Base-by-base conservation (phyloP, 345 rosid genomes). In the Pistacia integerrima region DNA sequence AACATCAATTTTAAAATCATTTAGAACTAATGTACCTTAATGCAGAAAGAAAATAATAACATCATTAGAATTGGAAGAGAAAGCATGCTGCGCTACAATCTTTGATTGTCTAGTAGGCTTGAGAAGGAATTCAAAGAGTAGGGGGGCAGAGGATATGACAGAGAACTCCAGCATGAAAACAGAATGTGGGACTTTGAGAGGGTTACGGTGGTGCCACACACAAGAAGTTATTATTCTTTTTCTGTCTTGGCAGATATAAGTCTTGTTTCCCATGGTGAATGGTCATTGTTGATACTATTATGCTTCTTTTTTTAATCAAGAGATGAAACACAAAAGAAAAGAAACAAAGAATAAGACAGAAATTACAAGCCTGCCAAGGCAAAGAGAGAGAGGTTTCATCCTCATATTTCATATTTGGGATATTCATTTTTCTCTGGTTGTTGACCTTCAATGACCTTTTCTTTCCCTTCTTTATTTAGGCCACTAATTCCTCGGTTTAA, bases 91-190 rank as follows among this genome's bases (percentile, higher is more conserved):
- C 4, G 78, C 69, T 1, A 76, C 73, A 20, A 78, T 28, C 48
- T 28, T 58, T 18, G 83, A 4, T 59, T 84, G 84, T 48, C 80
- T 80, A 5, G 78, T 73, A 3, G 61, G 80, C 68, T 63, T 51
- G 67, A 81, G 72, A 74, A 58, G 59, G 36, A 63, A 13, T 20
- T 80, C 76, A 20, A 84, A 8, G 64, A 72, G 56, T 16, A 33
- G 65, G 17, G 67, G 58, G 72, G 66, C 18, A 52, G 76, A 5
- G 67, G 69, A 69, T 52, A 81, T 69, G 52, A 69, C 8, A 28
- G 57, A 25, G 59, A 84, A 54, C 41, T 84, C 82, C 17, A 76
- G 64, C 52, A 76, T 14, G 58, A 81, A 64, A 60, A 84, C 80
- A 54, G 73, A 36, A 13, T 59, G 16, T 11, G 82, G 75, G 49